A percentile compares a stretch with the other conserved stretches of the same genome.
Conservation (phyloP, 306 rosid genomes). For the Lathyrus oleraceus region DNA sequence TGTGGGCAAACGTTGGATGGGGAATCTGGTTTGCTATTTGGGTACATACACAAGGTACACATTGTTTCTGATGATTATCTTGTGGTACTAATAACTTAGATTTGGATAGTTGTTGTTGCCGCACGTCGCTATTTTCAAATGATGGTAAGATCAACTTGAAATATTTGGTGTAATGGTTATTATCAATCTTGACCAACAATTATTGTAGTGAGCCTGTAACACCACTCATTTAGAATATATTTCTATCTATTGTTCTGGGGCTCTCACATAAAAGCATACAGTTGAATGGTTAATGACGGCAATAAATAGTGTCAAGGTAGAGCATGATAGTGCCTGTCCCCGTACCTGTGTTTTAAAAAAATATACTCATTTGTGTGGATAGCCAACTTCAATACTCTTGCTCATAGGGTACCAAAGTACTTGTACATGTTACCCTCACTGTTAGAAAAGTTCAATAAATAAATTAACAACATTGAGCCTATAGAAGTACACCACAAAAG, state of each 20-base stretch:
- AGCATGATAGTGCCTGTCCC: too few relatives aligned
- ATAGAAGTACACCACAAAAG: neutral
- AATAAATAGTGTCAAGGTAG: too few relatives aligned
- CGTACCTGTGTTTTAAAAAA: too few relatives aligned
- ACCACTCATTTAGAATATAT: too few relatives aligned
- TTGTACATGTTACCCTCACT: too few relatives aligned
- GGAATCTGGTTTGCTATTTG: slow-evolving; percentile 72
- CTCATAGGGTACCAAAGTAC: too few relatives aligned
- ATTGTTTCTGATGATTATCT: slow-evolving; percentile 26
- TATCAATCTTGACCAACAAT: neutral
- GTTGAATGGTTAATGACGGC: too few relatives aligned
- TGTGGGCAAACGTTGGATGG: slow-evolving; percentile 73
- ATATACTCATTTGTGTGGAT: too few relatives aligned
- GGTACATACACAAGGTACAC: slow-evolving; percentile 77
- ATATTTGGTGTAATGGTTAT: slow-evolving; percentile 8
- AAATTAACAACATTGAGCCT: neutral
- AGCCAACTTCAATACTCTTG: too few relatives aligned
- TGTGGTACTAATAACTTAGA: slow-evolving; percentile 20
- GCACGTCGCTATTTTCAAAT: neutral
- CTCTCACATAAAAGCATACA: too few relatives aligned
- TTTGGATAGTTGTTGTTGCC: slow-evolving; percentile 13
- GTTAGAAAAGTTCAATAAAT: neutral
- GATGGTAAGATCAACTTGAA: neutral
- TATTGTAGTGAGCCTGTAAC: slow-evolving; percentile 15
- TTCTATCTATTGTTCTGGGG: too few relatives aligned